phyloP scores from a whole-genome alignment of 768 basidiomycete genomes.

The Trametes cingulata region DNA sequence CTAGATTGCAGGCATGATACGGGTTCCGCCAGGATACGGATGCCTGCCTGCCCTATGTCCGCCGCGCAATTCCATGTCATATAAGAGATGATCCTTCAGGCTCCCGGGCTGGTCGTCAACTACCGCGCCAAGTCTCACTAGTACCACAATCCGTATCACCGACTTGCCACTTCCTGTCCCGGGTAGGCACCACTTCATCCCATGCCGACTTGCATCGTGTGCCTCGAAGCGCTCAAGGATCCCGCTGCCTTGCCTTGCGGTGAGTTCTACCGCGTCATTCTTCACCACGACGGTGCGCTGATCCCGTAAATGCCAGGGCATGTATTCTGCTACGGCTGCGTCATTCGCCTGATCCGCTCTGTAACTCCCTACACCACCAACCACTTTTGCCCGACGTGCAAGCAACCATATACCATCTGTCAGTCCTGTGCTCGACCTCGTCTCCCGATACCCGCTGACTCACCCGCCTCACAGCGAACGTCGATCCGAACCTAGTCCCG shows the following conservation, averaged over 20 bases:
- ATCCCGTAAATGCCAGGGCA: conserved; percentile 46
- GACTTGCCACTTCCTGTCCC: neutral
- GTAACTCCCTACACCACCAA: conserved; percentile 46
- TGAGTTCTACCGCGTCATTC: conserved; percentile 32
- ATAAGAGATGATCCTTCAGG: neutral
- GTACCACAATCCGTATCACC: neutral
- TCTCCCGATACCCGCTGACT: neutral
- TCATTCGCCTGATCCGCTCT: conserved; percentile 50
- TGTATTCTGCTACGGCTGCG: conserved; percentile 63
- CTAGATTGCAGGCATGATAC: conserved; percentile 13
- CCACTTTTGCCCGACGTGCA: conserved; percentile 61
- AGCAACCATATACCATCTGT: conserved; percentile 57
- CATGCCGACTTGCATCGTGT: conserved; percentile 62
- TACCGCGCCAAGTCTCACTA: neutral
- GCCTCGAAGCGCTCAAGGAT: conserved; percentile 51
- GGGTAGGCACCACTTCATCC: neutral
- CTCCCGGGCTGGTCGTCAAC: neutral
- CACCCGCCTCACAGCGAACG: conserved; percentile 37
- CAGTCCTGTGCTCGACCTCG: conserved; percentile 18
- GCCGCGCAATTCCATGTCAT: neutral
- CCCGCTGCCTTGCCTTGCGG: conserved; percentile 69
- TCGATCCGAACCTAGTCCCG: conserved; percentile 53
- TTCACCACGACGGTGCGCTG: neutral
- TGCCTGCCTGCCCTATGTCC: neutral
- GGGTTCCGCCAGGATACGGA: conserved; percentile 21